Evolutionary conservation across 2,329 filamentous ascomycete genomes (phyloP).

Genomic region (Xylaria sp.): DNA sequence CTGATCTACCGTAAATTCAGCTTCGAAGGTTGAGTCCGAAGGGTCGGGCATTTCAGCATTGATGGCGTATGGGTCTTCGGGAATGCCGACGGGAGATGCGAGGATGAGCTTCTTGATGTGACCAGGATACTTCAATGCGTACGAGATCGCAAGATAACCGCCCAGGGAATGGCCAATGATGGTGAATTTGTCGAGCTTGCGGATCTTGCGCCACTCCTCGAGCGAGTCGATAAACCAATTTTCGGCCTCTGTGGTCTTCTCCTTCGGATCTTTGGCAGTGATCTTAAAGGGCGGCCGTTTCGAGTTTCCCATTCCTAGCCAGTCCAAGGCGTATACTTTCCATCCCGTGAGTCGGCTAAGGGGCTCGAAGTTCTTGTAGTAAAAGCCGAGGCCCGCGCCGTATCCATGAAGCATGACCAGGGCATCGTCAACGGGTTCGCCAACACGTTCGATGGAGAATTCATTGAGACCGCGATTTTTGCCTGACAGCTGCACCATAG

Average conservation of each 20-base stretch:
- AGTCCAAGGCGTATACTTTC: conserved; percentile 92
- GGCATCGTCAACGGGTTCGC: conserved; percentile 82
- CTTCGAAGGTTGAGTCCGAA: conserved; percentile 74
- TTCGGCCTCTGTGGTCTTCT: conserved; percentile 88
- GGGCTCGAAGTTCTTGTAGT: conserved; percentile 97
- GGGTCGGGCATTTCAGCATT: conserved; percentile 83
- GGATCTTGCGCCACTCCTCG: conserved; percentile 92
- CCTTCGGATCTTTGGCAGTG: conserved; percentile 80
- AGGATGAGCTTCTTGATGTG: conserved; percentile 95
- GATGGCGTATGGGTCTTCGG: conserved; percentile 91
- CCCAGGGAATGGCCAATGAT: conserved; percentile 92
- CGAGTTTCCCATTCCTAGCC: conserved; percentile 94
- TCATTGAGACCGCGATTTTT: conserved; percentile 92
- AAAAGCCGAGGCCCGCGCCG: conserved; percentile 94
- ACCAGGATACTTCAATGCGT: conserved; percentile 95
- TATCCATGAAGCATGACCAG: conserved; percentile 98
- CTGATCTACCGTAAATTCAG: conserved; percentile 84
- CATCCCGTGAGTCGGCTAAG: conserved; percentile 82
- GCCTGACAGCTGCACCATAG: conserved; percentile 84
- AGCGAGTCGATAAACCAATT: conserved; percentile 95
- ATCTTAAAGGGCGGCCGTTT: conserved; percentile 86
- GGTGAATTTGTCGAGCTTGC: conserved; percentile 92
- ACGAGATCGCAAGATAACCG: conserved; percentile 93
- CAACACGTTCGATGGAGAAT: conserved; percentile 86
- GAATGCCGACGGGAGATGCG: conserved; percentile 92